Percentiles rank a stretch among this genome's conserved stretches.
Conservation (phyloP, 75 land plant species). For the Selaginella tamariscina region DNA sequence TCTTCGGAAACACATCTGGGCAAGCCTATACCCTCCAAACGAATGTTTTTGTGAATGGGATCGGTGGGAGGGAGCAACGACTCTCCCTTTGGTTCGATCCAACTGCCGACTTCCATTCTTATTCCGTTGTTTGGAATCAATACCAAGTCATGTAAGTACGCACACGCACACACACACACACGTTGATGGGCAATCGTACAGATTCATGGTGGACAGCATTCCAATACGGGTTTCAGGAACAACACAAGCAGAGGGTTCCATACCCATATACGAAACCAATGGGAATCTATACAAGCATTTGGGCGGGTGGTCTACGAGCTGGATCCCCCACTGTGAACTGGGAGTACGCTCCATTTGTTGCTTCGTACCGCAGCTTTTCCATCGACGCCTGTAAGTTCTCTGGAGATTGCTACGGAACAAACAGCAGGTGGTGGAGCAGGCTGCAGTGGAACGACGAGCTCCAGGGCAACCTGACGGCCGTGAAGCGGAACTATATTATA, state of each 20-base stretch:
- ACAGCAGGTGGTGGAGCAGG: neutral
- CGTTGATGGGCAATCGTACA: slow-evolving; percentile 19
- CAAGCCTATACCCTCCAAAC: slow-evolving; percentile 22
- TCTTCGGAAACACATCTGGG: slow-evolving; percentile 20
- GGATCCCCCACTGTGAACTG: slow-evolving; percentile 32
- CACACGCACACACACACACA: neutral
- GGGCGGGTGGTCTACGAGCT: slow-evolving; percentile 33
- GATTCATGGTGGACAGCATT: slow-evolving; percentile 64
- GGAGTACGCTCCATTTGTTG: slow-evolving; percentile 34
- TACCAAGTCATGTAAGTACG: slow-evolving; percentile 30
- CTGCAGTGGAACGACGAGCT: neutral
- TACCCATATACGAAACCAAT: slow-evolving; percentile 40
- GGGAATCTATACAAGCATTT: slow-evolving; percentile 37
- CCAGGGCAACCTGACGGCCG: neutral
- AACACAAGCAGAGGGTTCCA: slow-evolving; percentile 48
- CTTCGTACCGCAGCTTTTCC: slow-evolving; percentile 23
- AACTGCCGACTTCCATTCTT: slow-evolving; percentile 34
- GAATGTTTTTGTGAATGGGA: slow-evolving; percentile 31
- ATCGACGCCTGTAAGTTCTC: slow-evolving; percentile 19
- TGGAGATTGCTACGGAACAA: neutral
- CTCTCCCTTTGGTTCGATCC: slow-evolving; percentile 34
- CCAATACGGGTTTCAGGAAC: slow-evolving; percentile 66
- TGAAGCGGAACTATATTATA: neutral
- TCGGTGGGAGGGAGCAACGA: slow-evolving; percentile 29
- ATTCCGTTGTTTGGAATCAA: slow-evolving; percentile 35